Evolutionary conservation across 2,329 filamentous ascomycete genomes (phyloP).

Genomic region (Verticillium zaregamsianum): DNA sequence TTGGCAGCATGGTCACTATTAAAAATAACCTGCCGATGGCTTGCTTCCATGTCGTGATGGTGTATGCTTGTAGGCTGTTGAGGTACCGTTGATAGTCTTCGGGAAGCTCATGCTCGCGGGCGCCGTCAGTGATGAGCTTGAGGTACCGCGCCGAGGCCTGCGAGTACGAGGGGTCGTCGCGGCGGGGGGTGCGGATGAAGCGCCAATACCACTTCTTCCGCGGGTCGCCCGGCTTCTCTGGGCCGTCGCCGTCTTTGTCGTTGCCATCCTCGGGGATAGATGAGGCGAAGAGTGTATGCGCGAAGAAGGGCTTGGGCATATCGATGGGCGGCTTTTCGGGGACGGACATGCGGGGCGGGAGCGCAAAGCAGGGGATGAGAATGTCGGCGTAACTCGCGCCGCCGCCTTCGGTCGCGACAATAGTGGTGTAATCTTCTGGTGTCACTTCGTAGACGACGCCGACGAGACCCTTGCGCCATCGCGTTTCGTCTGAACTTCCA

Average conservation of each 20-base stretch:
- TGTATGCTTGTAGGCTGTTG: slow-evolving; percentile 64
- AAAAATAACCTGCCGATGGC: slow-evolving; percentile 59
- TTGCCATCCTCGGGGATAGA: slow-evolving; percentile 32
- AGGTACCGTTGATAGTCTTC: slow-evolving; percentile 74
- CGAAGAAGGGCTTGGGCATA: slow-evolving; percentile 64
- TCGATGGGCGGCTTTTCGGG: slow-evolving; percentile 56
- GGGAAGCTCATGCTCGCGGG: slow-evolving; percentile 75
- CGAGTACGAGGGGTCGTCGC: slow-evolving; percentile 67
- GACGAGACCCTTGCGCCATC: slow-evolving; percentile 78
- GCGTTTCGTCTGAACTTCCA: slow-evolving; percentile 5
- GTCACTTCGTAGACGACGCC: slow-evolving; percentile 97
- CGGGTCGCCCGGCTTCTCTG: slow-evolving; percentile 14
- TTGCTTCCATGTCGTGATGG: slow-evolving; percentile 63
- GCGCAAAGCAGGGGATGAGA: slow-evolving; percentile 69
- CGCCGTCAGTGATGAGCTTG: slow-evolving; percentile 73
- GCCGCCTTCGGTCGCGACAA: slow-evolving; percentile 87
- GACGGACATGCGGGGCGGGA: slow-evolving; percentile 56
- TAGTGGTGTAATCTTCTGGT: slow-evolving; percentile 71
- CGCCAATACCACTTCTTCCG: slow-evolving; percentile 42
- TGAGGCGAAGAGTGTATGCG: slow-evolving; percentile 79
- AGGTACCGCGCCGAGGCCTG: slow-evolving; percentile 84
- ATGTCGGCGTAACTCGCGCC: slow-evolving; percentile 83
- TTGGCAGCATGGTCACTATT: slow-evolving; percentile 35
- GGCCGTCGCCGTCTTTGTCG: slow-evolving; percentile 18
- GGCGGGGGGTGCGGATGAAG: slow-evolving; percentile 39